These are phyloP conservation scores for Aspergillus spinulosporus DNA, from an alignment of 2,329 filamentous ascomycete genomes.

Conservation along the genomic window DNA sequence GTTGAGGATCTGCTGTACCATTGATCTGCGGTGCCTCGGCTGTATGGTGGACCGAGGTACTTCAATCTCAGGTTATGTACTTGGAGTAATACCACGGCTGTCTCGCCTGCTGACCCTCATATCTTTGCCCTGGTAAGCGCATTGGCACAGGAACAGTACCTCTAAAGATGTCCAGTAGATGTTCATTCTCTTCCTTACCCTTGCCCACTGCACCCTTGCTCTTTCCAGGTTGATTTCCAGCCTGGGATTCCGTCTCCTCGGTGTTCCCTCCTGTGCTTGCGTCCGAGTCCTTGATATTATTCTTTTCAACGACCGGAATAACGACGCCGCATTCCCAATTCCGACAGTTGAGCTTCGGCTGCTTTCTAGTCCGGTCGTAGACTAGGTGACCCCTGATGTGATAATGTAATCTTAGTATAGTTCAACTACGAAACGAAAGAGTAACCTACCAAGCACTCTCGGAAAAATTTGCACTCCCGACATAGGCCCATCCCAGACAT, in stretches of 20 bases:
- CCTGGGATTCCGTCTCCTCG: neutral
- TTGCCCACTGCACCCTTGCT: conserved; percentile 14
- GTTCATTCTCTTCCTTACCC: conserved; percentile 7
- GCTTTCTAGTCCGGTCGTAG: conserved; percentile 65
- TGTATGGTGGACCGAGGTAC: neutral
- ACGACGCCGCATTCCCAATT: conserved; percentile 98
- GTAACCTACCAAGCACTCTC: conserved; percentile 82
- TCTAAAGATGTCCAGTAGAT: conserved; percentile 35
- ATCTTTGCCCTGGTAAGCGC: conserved; percentile 36
- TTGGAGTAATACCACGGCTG: conserved; percentile 27
- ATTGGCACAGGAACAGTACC: conserved; percentile 48
- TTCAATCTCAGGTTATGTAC: neutral
- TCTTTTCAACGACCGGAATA: conserved; percentile 54
- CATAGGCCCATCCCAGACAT: conserved; percentile 71
- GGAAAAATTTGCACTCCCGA: conserved; percentile 88
- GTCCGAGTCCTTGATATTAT: neutral
- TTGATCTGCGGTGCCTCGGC: neutral
- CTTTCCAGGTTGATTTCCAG: conserved; percentile 28
- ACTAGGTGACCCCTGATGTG: conserved; percentile 70
- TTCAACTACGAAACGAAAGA: neutral
- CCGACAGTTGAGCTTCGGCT: conserved; percentile 74
- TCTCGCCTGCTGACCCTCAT: conserved; percentile 10
- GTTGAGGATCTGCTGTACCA: neutral
- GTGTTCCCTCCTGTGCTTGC: neutral
- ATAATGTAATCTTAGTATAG: neutral